Evolutionary conservation across 1,139 yeast species (phyloP), one percentile per base, ranked within the genome.

Genomic region (Williopsis jadinii): DNA sequence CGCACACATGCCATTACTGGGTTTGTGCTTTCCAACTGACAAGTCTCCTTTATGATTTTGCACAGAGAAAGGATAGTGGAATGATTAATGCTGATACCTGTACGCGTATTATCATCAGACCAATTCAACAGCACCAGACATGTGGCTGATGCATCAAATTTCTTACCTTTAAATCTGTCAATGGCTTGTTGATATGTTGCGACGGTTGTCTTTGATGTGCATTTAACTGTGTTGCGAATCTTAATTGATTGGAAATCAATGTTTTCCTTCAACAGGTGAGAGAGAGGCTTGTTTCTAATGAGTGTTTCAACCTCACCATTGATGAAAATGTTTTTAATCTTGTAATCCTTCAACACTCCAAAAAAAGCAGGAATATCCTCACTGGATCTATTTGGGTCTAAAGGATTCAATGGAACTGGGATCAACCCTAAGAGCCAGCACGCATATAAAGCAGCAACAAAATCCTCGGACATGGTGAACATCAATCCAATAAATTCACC

Each of bases 401-500:
- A 66, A 0, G 95, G 88, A 6, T 84, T 70, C 60, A 92, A 62
- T 0, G 97, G 96, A 12, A 92, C 77, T 0, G 92, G 83, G 8
- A 84, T 72, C 4, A 88, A 68, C 1, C 97, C 96, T 47, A 90
- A 74, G 47, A 83, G 64, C 58, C 92, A 73, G 59, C 97, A 92
- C 0, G 98, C 97, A 60, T 80, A 80, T 0, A 88, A 70, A 1
- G 95, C 87, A 35, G 86, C 77, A 8, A 84, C 77, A 58, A 78
- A 92, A 48, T 92, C 97, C 46, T 90, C 96, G 1, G 92, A 80
- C 41, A 92, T 75, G 0, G 95, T 83, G 57, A 85, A 87, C 84
- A 88, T 84, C 50, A 92, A 66, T 5, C 90, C 71, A 8, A 86
- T 90, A 48, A 73, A 70, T 44, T 82, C 84, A 0, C 95, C 95